phyloP scores from a whole-genome alignment of 805 yeast species.

The Metschnikowia bowlesiae region DNA sequence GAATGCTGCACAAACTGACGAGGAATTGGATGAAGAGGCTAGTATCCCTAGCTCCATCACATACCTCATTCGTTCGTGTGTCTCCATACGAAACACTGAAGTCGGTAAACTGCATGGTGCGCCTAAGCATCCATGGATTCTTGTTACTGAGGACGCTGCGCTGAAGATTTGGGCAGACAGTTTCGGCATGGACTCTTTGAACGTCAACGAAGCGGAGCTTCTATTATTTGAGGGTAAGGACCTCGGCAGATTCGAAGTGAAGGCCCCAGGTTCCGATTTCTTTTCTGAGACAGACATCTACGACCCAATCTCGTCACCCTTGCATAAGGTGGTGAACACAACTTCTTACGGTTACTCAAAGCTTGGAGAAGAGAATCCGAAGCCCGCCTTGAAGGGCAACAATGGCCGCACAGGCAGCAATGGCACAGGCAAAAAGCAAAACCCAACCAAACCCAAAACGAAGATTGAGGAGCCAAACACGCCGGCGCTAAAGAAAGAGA shows the following conservation, averaged over 20 bases:
- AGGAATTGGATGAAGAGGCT: not conserved
- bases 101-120: conserved; percentile 21
- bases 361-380: conserved; percentile 1
- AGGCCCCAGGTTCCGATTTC: conserved; percentile 27
- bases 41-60: not conserved
- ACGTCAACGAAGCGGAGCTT: conserved; percentile 49
- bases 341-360: conserved; percentile 12
- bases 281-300: conserved; percentile 11
- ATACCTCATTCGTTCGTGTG: conserved; percentile 49
- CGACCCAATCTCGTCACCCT: conserved; percentile 5
- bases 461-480: not conserved
- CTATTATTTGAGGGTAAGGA: conserved; percentile 35
- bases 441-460: not conserved
- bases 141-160: conserved; percentile 58
- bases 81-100: conserved; percentile 48
- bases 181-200: conserved; percentile 49
- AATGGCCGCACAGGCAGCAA: too few species aligned
- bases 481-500: not conserved
- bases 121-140: conserved; percentile 44
- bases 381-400: not conserved
- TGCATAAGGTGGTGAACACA: conserved; percentile 15
- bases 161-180: conserved; percentile 52
- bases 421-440: not conserved
- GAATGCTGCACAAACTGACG: not conserved
- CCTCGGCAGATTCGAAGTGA: conserved; percentile 22